Conservation (phyloP, 805 yeast species). For the Saturnispora mendoncae region DNA sequence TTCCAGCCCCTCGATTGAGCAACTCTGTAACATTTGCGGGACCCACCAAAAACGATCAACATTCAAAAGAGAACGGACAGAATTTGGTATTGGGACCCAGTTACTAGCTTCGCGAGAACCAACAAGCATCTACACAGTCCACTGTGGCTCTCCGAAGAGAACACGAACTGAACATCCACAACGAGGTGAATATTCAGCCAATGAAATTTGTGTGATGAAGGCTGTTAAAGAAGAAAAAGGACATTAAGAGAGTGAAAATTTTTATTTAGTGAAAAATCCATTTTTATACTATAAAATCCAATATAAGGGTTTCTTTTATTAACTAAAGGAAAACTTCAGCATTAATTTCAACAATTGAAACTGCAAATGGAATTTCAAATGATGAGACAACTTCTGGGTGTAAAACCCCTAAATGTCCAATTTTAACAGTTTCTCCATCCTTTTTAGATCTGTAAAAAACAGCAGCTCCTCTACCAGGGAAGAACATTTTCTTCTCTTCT, state of each 20-base stretch:
- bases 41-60: constrained; percentile 23
- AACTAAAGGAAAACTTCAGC: constrained; percentile 83
- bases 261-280: not conserved
- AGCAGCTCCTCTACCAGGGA: constrained; percentile 97
- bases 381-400: constrained; percentile 87
- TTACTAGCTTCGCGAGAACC: constrained; percentile 32
- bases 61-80: constrained; percentile 25
- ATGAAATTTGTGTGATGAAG: constrained; percentile 28
- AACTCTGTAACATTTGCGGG: constrained; percentile 54
- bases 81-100: not conserved
- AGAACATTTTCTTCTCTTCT: constrained; percentile 58
- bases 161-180: constrained; percentile 12
- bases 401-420: constrained; percentile 87
- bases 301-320: constrained; percentile 14
- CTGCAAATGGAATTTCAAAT: constrained; percentile 90
- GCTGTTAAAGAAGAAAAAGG: constrained; percentile 28
- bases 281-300: not conserved
- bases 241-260: not conserved
- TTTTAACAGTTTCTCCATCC: constrained; percentile 45
- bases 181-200: constrained; percentile 15
- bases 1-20: constrained; percentile 98
- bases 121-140: constrained; percentile 26
- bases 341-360: constrained; percentile 82
- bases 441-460: constrained; percentile 62
- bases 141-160: constrained; percentile 19